Conservation (phyloP, 1,284 basidiomycete species). For the Ceratobasidium sp. region DNA sequence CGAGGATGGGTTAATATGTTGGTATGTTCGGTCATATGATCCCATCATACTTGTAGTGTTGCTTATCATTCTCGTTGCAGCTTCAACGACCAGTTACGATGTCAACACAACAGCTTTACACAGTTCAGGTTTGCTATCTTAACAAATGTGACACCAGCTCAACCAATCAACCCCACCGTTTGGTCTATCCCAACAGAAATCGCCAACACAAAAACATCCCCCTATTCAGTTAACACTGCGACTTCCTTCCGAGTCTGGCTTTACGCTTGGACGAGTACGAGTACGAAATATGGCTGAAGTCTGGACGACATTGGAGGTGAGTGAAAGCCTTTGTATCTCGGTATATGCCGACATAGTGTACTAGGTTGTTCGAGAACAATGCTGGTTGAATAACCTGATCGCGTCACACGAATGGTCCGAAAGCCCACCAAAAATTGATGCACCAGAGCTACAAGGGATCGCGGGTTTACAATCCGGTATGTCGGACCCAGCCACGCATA, state of each 20-base stretch:
- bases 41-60: too few relatives aligned
- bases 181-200: slow-evolving; percentile 7
- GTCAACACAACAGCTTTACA: slow-evolving; percentile 18
- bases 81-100: background rate
- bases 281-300: slow-evolving; percentile 49
- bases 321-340: background rate
- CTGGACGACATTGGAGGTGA: slow-evolving; percentile 47
- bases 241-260: slow-evolving; percentile 46
- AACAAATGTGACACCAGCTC: background rate
- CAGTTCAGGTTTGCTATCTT: slow-evolving; percentile 14
- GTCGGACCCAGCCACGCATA: background rate
- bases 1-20: slow-evolving; percentile 36
- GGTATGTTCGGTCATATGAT: too few relatives aligned
- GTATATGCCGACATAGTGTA: background rate
- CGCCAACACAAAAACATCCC: slow-evolving; percentile 27
- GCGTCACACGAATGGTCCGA: slow-evolving; percentile 45
- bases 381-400: slow-evolving; percentile 48
- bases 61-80: background rate
- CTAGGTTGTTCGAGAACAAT: slow-evolving; percentile 49
- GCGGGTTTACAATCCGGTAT: slow-evolving; percentile 8
- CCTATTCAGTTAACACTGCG: slow-evolving; percentile 43
- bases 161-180: background rate
- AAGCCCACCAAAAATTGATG: slow-evolving; percentile 7
- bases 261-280: slow-evolving; percentile 43
- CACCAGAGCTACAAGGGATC: slow-evolving; percentile 1